phyloP scores from a whole-genome alignment of 2,329 filamentous ascomycete species.

The Epichloe baconii region DNA sequence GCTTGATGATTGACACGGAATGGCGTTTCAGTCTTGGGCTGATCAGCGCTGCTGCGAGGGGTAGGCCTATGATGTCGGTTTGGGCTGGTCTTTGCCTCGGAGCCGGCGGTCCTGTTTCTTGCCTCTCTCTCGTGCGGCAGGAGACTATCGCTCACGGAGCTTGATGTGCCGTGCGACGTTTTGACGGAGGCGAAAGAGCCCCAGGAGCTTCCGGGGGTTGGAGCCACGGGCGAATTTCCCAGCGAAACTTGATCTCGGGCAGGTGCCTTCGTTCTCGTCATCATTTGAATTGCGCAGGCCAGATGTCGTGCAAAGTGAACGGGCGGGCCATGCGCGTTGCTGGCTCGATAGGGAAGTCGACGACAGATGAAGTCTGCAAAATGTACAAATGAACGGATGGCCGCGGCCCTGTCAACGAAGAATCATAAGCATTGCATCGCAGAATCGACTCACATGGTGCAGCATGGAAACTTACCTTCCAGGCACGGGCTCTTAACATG shows the following conservation, averaged over 20 bases:
- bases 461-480: constrained; percentile 20
- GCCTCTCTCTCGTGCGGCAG: constrained; percentile 27
- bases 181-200: constrained; percentile 9
- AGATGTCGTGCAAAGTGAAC: background rate
- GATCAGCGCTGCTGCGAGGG: background rate
- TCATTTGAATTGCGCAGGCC: constrained; percentile 9
- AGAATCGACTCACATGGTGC: background rate
- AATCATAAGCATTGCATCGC: constrained; percentile 2
- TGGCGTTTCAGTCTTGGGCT: background rate
- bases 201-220: constrained; percentile 9
- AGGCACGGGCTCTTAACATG: constrained; percentile 31
- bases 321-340: background rate
- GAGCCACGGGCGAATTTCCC: constrained; percentile 12
- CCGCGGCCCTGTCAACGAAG: constrained; percentile 19
- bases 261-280: constrained; percentile 7
- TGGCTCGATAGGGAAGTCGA: constrained; percentile 7
- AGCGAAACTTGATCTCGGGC: constrained; percentile 12
- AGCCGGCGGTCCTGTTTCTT: background rate
- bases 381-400: constrained; percentile 27
- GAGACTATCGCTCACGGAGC: constrained; percentile 11
- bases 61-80: background rate
- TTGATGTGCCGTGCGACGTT: background rate
- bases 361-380: constrained; percentile 22
- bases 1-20: constrained; percentile 3
- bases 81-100: background rate